phyloP scores from a whole-genome alignment of 2,329 filamentous ascomycete species.

The Penicillium sp. region DNA sequence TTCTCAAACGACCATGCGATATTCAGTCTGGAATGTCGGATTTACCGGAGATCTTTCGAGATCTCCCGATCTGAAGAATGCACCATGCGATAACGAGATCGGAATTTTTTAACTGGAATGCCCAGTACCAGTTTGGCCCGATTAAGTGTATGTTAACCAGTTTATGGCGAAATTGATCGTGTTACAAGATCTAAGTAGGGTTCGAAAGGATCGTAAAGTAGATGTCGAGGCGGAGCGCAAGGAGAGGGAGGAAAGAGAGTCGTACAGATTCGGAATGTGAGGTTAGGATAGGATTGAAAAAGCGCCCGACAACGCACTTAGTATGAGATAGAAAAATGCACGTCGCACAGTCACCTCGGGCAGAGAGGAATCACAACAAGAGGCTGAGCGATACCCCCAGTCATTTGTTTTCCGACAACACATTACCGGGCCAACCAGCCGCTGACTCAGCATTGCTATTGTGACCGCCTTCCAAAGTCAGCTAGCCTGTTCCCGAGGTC shows the following conservation, averaged over 20 bases:
- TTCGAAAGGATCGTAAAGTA: background rate
- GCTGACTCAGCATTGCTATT: conserved; percentile 23
- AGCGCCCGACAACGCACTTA: conserved; percentile 3
- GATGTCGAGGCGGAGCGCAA: conserved; percentile 2
- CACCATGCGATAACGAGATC: conserved; percentile 38
- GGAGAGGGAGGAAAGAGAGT: conserved; percentile 8
- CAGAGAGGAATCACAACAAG: conserved; percentile 20
- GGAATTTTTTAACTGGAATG: conserved; percentile 12
- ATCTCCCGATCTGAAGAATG: conserved; percentile 44
- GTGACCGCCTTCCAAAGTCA: conserved; percentile 23
- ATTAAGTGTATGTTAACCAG: background rate
- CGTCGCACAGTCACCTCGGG: conserved; percentile 12
- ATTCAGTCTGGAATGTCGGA: conserved; percentile 39
- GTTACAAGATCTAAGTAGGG: background rate
- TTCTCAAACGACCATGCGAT: conserved; percentile 12
- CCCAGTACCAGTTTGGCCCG: background rate
- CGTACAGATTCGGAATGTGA: conserved; percentile 6
- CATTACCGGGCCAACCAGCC: conserved; percentile 41
- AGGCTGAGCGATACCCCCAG: conserved; percentile 22
- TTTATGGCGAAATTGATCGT: background rate
- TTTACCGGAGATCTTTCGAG: conserved; percentile 43
- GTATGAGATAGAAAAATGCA: conserved; percentile 10
- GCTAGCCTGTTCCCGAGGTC: background rate
- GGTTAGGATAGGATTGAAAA: conserved; percentile 10
- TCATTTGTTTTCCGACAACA: conserved; percentile 41